These are phyloP conservation scores for Citrullus colocynthis DNA, from an alignment of 306 rosid species.

Conservation along the genomic window DNA sequence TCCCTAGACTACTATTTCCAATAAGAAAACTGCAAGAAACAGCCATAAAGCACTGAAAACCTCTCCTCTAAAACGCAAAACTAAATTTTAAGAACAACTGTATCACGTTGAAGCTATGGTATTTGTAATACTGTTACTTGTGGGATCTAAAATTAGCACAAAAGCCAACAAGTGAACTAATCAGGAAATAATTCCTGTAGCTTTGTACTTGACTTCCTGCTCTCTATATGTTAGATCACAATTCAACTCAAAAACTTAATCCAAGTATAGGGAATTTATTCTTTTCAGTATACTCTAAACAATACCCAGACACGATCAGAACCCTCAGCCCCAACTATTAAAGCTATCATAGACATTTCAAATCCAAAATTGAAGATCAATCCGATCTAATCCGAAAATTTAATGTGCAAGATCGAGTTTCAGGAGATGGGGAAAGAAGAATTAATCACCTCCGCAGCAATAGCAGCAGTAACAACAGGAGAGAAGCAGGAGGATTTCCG, in stretches of 20 bases:
- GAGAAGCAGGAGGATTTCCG: conserved; percentile 10
- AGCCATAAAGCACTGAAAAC: not conserved
- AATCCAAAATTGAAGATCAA: not conserved
- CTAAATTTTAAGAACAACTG: not conserved
- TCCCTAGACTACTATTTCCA: not conserved
- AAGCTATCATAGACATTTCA: not conserved
- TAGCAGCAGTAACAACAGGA: conserved; percentile 19
- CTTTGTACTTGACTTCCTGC: not conserved
- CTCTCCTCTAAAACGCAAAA: not conserved
- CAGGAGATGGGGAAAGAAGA: not conserved
- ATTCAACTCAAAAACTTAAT: not conserved
- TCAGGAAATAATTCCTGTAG: no score
- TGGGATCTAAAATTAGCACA: not conserved
- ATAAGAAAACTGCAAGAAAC: not conserved
- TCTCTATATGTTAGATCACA: not conserved
- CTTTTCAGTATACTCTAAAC: not conserved
- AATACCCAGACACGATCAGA: not conserved
- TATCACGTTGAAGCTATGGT: not conserved
- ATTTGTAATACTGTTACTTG: not conserved
- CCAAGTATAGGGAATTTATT: not conserved
- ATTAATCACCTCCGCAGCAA: conserved; percentile 26
- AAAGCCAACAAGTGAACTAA: not conserved
- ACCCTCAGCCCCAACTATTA: not conserved
- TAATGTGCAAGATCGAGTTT: not conserved
- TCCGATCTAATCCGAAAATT: not conserved